phyloP scores from a whole-genome alignment of 2,329 filamentous ascomycete species.

The Orbilia brochopaga region DNA sequence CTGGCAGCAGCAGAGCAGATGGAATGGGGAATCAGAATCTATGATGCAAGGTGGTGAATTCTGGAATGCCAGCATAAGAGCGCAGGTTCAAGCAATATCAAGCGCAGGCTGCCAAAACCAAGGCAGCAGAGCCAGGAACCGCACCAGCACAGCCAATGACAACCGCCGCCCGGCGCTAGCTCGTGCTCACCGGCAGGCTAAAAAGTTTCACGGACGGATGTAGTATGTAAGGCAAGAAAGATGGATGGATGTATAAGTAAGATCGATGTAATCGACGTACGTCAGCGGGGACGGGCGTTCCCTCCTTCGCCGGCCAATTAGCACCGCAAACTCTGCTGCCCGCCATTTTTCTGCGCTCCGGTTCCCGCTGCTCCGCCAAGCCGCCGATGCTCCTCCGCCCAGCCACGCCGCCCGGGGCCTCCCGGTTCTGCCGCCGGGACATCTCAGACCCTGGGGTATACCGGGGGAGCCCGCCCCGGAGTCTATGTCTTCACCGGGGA shows the following conservation, averaged over 20 bases:
- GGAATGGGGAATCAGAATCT: not conserved
- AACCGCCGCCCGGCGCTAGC: too few species aligned
- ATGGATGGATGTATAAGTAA: too few species aligned
- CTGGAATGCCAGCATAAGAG: not conserved
- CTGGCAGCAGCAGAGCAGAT: not conserved
- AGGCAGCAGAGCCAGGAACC: not conserved
- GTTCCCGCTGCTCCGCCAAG: constrained; percentile 17
- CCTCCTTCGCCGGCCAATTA: constrained; percentile 1
- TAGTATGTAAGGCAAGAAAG: too few species aligned
- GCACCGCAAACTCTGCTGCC: not conserved
- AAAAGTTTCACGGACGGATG: too few species aligned
- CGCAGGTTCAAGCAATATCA: not conserved
- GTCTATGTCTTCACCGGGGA: not conserved
- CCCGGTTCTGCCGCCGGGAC: not conserved
- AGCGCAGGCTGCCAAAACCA: not conserved
- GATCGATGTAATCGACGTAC: constrained; percentile 26
- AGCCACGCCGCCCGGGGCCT: not conserved
- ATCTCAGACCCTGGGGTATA: too few species aligned
- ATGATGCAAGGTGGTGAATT: constrained; percentile 5
- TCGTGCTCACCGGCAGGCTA: too few species aligned
- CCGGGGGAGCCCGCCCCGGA: too few species aligned
- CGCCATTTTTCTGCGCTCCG: constrained; percentile 8
- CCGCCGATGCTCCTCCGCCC: not conserved
- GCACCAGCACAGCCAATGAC: too few species aligned
- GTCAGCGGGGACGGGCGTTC: constrained; percentile 31